Base-by-base conservation (phyloP, 2,329 filamentous ascomycete genomes). In the Botryotinia narcissicola region DNA sequence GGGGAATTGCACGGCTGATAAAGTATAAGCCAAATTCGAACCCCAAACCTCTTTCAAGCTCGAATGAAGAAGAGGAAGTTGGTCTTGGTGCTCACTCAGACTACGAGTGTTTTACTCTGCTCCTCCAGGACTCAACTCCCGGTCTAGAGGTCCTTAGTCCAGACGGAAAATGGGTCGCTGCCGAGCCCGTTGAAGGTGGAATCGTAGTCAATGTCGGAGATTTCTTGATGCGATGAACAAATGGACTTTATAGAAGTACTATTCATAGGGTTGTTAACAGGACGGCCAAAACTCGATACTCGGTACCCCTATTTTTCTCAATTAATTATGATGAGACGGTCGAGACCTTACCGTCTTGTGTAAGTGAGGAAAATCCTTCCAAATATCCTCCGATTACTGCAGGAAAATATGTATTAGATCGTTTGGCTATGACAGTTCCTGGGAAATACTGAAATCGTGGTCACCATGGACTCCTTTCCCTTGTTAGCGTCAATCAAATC, bases 211-310 rank as follows among this genome's bases (percentile, higher is more conserved):
- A 87, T 75, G 78, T 87, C 25, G 86, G 85, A 44, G 85, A 88
- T 74, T 82, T 87, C 76, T 80, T 88, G 74, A 81, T 82, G 75
- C 78, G 82, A 20, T 87, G 86, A 85, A 88, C 87, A 22, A 85
- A 85, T 71, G 84, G 85, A 25, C 80, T 82, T 66, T 89, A 88
- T 80, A 85, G 84, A 77, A 86, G 84, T 77, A 87, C 84, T 67
- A 79, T 87, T 6, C 88, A 90, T 78, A 82, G 87, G 12, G 87
- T 89, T 40, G 85, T 89, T 75, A 89, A 89, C 81, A 82, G 82
- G 61, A 84, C 83, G 4, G 82, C 82, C 2, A 81, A 80, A 16
- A 85, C 88, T 77, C 83, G 88, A 54, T 89, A 88, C 77, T 87
- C 85, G 10, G 82, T 89, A n/a, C 86, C 87, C 0, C 85, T 89